Base-by-base conservation (phyloP, 2,329 filamentous ascomycete species). In the Ascochyta clinopodiicola region DNA sequence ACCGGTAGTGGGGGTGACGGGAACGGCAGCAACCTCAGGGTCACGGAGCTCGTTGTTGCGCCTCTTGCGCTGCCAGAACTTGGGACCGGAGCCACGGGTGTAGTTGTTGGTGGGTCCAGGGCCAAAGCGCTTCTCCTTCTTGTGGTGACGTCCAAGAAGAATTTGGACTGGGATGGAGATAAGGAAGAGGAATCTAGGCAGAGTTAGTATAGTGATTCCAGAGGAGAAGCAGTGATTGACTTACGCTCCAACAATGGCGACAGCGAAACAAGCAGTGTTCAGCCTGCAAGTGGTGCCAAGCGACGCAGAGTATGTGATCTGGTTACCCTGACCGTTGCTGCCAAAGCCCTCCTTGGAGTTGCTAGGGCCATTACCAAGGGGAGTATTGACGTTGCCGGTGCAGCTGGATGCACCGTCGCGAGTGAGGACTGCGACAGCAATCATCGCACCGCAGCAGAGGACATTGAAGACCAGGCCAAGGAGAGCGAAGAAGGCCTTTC, bases 381-480 rank as follows among this genome's bases (percentile, higher is more conserved):
- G 6, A 86, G 86, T 15, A 87, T 94, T 43, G 82, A 79, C 56
- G 15, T 78, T 78, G 43, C 86, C 86, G 13, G 77, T 81, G 79
- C 93, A 97, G 44, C 78, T 83, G 57, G 82, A 76, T 0, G 86
- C 85, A 34, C 92, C 92, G 51, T 84, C 77, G 34, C 89, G 84
- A 56, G 90, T 93, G 60, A 91, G 82, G 44, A 88, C 80, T 0
- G 92, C 91, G 56, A 97, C 85, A 70, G 92, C 96, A 70, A 96
- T 85, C 80, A 95, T 95, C 55, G 82, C 86, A 36, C 84, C 91
- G 47, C 86, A 78, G 75, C 96, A 96, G 67, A 84, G 84, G 48
- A 95, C 67, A 69, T 97, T 91, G 43, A 97, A 80, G 22, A 93
- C 58, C 60, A 96, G 85, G 60, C 85, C 90, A 49, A 95, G 61